Base-by-base conservation (phyloP, 176 grass and related monocot genomes). In the Ampelocalamus luodianensis region DNA sequence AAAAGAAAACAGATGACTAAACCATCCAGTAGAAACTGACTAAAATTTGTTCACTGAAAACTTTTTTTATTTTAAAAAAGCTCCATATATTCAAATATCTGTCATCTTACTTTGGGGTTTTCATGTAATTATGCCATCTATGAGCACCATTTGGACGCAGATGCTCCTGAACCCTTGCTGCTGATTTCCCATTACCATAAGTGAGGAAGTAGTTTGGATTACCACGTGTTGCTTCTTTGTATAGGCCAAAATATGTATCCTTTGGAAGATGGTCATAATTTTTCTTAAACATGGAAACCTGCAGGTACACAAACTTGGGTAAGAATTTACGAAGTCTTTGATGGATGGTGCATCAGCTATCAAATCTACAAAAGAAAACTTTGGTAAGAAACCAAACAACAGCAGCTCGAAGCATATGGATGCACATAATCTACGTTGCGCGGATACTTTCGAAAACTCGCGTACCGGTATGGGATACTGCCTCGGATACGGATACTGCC, bases 51-150 rank as follows among this genome's bases (percentile, higher is more conserved):
- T 23, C 6, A 4, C 20, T 39, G 8, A 8, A 65, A 3, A 29
- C 51, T 34, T 24, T 0, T 0, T 44, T 60, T 8, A 40, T 32
- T 69, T 6, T 55, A 34, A 44, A 74, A 82, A 43, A 63, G 5
- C 27, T 65, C 43, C 10, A n/a, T 14, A 67, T 34, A 67, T 58
- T 36, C 2, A 79, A n/a, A 74, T 68, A 8, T 60, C 48, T 44
- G 63, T 4, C 36, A 87, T 82, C 83, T 90, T 90, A 98, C 96
- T 95, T 98, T 16, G 96, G 96, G 10, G 86, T 88, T 86, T 92
- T 98, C 96, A 98, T 98, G 76, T 98, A 98, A 80, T 98, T 98
- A 74, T 95, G 93, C 96, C 96, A 98, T 93, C 96, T 93, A 72
- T 98, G 96, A 87, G 96, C 96, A 82, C 96, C 96, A 65, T 98